Evolutionary conservation across 1,284 basidiomycete genomes (phyloP).

Genomic region (Ganoderma sp.): DNA sequence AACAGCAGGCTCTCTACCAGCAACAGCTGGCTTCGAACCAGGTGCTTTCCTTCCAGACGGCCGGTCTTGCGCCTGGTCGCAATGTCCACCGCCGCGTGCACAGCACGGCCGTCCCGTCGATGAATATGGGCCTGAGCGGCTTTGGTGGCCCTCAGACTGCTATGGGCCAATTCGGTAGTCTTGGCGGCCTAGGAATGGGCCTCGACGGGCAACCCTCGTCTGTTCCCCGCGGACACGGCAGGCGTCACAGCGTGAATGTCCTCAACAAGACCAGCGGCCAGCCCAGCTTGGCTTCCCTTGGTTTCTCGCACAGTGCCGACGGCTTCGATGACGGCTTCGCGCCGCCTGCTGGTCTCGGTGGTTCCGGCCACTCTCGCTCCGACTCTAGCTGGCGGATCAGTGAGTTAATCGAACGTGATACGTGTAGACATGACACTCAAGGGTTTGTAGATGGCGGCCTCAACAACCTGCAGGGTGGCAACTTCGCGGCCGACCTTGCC

Average conservation of each 20-base stretch:
- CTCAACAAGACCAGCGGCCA: conserved; percentile 72
- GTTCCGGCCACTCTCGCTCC: conserved; percentile 77
- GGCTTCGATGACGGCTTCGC: conserved; percentile 79
- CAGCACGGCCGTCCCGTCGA: conserved; percentile 76
- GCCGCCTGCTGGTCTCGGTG: conserved; percentile 58
- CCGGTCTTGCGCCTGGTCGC: conserved; percentile 71
- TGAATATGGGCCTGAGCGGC: conserved; percentile 44
- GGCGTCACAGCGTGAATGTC: conserved; percentile 94
- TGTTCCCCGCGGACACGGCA: conserved; percentile 83
- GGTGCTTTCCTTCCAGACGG: conserved; percentile 66
- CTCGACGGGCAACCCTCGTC: conserved; percentile 69
- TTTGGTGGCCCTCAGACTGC: conserved; percentile 58
- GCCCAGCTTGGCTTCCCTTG: conserved; percentile 53
- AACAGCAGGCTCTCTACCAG: conserved; percentile 89
- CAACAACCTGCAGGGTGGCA: conserved; percentile 67
- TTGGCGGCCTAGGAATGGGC: conserved; percentile 61
- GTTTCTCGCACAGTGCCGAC: conserved; percentile 65
- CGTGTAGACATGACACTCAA: conserved; percentile 28
- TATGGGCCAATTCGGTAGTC: conserved; percentile 72
- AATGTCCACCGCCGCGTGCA: conserved; percentile 86
- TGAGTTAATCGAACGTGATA: conserved; percentile 48
- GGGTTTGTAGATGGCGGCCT: conserved; percentile 68
- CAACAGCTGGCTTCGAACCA: conserved; percentile 83
- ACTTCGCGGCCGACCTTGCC: conserved; percentile 82
- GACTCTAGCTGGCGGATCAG: conserved; percentile 91